These are phyloP conservation scores for Volvox carteri DNA, from an alignment of 163 green algal genomes.

Conservation along the genomic window DNA sequence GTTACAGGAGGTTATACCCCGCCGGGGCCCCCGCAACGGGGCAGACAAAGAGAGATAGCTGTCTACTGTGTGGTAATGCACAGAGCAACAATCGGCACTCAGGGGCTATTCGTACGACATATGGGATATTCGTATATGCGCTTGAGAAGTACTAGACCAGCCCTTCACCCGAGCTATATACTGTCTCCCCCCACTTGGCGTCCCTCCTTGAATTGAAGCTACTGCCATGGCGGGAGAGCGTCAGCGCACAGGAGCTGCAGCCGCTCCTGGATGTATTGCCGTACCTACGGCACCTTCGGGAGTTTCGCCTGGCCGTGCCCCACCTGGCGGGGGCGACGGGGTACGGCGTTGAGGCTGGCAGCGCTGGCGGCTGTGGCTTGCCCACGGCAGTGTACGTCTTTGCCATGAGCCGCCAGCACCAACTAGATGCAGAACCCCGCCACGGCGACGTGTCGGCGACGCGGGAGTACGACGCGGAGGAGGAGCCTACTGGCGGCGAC, in stretches of 20 bases:
- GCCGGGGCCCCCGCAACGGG: too few relatives aligned
- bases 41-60: too few relatives aligned
- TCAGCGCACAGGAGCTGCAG: slow-evolving; percentile 5
- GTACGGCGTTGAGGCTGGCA: not conserved
- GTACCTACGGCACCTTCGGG: not conserved
- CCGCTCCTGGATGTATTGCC: slow-evolving; percentile 32
- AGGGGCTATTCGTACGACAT: too few relatives aligned
- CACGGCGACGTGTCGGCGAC: not conserved
- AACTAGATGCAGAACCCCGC: not conserved
- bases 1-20: too few relatives aligned
- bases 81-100: too few relatives aligned
- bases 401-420: not conserved
- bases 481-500: too few relatives aligned
- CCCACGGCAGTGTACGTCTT: not conserved
- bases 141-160: too few relatives aligned
- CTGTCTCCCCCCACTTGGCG: too few relatives aligned
- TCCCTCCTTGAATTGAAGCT: too few relatives aligned
- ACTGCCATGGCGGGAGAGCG: slow-evolving; percentile 16
- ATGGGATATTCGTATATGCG: too few relatives aligned
- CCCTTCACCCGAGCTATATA: too few relatives aligned
- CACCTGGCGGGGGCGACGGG: not conserved
- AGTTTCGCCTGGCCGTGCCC: slow-evolving; percentile 21
- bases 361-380: not conserved
- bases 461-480: not conserved
- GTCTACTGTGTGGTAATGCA: too few relatives aligned